Evolutionary conservation across 345 rosid genomes (phyloP).

Genomic region (Cardiospermum halicacabum): DNA sequence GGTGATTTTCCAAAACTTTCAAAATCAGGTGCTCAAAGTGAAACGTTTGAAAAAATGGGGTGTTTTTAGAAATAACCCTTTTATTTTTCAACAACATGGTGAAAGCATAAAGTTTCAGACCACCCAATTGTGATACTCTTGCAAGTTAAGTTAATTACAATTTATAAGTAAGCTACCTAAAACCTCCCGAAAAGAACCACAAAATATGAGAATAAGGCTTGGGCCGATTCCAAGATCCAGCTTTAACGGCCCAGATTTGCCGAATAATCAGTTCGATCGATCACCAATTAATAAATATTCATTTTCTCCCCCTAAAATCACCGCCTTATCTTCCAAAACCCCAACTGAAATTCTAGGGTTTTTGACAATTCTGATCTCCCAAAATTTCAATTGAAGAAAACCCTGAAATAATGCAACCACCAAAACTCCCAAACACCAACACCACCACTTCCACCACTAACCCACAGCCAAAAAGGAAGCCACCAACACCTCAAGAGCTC

Average conservation of each 20-base stretch:
- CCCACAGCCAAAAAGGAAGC: constrained; percentile 26
- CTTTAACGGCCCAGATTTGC: not conserved
- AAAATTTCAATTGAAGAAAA: not conserved
- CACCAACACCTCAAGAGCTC: constrained; percentile 66
- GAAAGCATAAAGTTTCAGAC: no score
- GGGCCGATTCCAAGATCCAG: not conserved
- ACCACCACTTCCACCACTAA: constrained; percentile 6
- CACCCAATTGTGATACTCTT: no score
- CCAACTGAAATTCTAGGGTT: not conserved
- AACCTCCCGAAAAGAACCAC: no score
- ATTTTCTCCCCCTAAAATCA: not conserved
- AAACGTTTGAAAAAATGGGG: no score
- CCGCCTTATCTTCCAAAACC: not conserved
- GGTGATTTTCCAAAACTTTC: no score
- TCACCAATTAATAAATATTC: not conserved
- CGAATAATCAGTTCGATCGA: not conserved
- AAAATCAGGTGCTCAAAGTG: no score
- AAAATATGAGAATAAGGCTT: not conserved
- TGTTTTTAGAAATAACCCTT: no score
- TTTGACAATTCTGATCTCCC: constrained; percentile 6
- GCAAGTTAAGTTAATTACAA: no score
- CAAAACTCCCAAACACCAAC: constrained; percentile 9
- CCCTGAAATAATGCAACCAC: no score
- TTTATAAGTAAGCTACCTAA: no score
- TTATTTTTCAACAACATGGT: no score